These are phyloP conservation scores for Pestalotiopsis sp. DNA, from an alignment of 2,329 filamentous ascomycete genomes.

Conservation along the genomic window DNA sequence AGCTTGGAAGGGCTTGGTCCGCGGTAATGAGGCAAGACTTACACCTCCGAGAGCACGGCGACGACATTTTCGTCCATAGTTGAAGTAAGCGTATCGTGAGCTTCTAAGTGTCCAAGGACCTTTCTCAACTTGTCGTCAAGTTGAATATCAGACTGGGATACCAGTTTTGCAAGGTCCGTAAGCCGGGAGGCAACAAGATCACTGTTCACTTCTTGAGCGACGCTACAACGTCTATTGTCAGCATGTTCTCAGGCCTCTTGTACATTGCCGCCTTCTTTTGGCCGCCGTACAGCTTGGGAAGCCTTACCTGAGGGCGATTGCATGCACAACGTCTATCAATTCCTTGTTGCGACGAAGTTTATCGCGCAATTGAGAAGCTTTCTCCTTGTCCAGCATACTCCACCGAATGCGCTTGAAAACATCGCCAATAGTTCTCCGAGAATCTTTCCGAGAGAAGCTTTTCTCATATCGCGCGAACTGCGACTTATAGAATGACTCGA, in stretches of 20 bases:
- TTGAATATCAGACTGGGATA: not conserved
- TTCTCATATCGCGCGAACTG: not conserved
- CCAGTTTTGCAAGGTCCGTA: not conserved
- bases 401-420: conserved; percentile 1
- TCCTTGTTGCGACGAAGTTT: conserved; percentile 4
- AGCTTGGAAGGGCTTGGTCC: not conserved
- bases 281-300: no score
- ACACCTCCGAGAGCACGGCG: not conserved
- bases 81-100: not conserved
- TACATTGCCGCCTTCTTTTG: not conserved
- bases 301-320: not conserved
- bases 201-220: not conserved
- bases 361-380: not conserved
- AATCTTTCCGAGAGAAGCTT: not conserved
- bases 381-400: not conserved
- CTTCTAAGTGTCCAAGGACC: not conserved
- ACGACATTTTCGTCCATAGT: not conserved
- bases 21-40: not conserved
- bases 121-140: not conserved
- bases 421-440: not conserved
- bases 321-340: not conserved
- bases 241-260: no score
- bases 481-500: not conserved
- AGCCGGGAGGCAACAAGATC: not conserved
- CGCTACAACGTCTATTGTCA: no score